Evolutionary conservation across 164 flowering plant species (phyloP), one percentile per base, ranked within the genome.

Genomic region (Tetracentron sinense): DNA sequence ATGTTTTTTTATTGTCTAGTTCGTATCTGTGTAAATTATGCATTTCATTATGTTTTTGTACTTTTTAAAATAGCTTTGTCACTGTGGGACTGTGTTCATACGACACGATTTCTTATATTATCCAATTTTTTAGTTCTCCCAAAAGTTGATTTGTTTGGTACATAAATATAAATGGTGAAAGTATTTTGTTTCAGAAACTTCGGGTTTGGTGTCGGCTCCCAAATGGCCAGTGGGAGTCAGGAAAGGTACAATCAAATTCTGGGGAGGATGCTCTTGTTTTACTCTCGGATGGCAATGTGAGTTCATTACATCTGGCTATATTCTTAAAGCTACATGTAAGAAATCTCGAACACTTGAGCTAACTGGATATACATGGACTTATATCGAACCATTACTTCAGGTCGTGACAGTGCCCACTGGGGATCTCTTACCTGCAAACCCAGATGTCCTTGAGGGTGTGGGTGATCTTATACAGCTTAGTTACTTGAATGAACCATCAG

Each of bases 401-500:
- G 83, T 82, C 64, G 73, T 81, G 50, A 80, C 79, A 59, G 86
- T 82, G 63, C 65, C 77, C 7, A 81, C 69, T 5, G 85, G 69
- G 56, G 81, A 85, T 47, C 70, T 95, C 47, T 70, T 90, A 60
- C 98, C 98, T 61, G 96, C 96, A 58, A 95, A 95, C 72, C 96
- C 98, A 31, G 84, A 83, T 70, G 73, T 90, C 28, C 81, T 95
- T 51, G 90, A 84, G 51, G 97, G 92, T 23, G 84, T 80, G 35
- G 89, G 90, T 80, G 96, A 95, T 78, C 95, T 95, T 58, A 74
- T 79, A 58, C 91, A 83, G 66, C 95, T 95, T 57, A 87, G 91
- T 77, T 95, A 83, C 82, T 78, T 95, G 78, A 95, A 95, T 75
- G 99, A 95, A 69, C 99, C 99, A 47, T 90, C 98, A 33, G 89